A percentile compares a stretch with the other conserved stretches of the same genome.
phyloP scores from a whole-genome alignment of 345 rosid genomes.

The Nasturtium officinale region DNA sequence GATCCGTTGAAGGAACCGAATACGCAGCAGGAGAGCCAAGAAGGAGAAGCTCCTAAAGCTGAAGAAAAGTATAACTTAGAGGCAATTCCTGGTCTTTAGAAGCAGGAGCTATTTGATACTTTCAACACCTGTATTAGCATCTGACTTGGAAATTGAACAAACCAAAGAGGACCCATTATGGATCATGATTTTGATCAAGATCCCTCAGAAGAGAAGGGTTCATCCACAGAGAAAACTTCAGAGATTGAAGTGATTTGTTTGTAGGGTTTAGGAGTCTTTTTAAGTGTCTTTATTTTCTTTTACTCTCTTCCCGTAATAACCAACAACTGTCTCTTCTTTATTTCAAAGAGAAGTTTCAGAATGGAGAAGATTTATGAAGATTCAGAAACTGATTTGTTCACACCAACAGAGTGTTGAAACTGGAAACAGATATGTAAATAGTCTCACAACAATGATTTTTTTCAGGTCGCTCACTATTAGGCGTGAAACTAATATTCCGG shows the following conservation, averaged over 20 bases:
- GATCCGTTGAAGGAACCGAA: slow-evolving; percentile 68
- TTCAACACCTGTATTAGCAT: slow-evolving; percentile 7
- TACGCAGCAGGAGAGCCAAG: slow-evolving; percentile 52
- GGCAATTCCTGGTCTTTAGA: slow-evolving; percentile 87
- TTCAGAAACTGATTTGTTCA: neutral
- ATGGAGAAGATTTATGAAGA: slow-evolving; percentile 8
- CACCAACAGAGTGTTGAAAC: neutral
- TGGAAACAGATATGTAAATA: neutral
- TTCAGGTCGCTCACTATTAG: too few species aligned
- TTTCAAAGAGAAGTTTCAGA: slow-evolving; percentile 23
- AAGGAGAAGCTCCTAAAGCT: slow-evolving; percentile 51
- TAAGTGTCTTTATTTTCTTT: neutral
- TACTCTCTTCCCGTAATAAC: slow-evolving; percentile 8
- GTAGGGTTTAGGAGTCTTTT: slow-evolving; percentile 3
- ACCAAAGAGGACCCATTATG: neutral
- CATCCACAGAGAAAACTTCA: slow-evolving; percentile 18
- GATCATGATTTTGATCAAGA: slow-evolving; percentile 28
- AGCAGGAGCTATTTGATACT: slow-evolving; percentile 12
- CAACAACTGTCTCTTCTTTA: slow-evolving; percentile 23
- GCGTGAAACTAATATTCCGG: too few species aligned
- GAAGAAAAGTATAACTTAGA: slow-evolving; percentile 82
- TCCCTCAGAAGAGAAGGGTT: neutral
- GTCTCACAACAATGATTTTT: too few species aligned
- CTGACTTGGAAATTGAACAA: neutral
- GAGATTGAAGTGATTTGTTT: slow-evolving; percentile 11